These are phyloP conservation scores for Yamadazyma olivae DNA, from an alignment of 805 yeast genomes.

Conservation along the genomic window DNA sequence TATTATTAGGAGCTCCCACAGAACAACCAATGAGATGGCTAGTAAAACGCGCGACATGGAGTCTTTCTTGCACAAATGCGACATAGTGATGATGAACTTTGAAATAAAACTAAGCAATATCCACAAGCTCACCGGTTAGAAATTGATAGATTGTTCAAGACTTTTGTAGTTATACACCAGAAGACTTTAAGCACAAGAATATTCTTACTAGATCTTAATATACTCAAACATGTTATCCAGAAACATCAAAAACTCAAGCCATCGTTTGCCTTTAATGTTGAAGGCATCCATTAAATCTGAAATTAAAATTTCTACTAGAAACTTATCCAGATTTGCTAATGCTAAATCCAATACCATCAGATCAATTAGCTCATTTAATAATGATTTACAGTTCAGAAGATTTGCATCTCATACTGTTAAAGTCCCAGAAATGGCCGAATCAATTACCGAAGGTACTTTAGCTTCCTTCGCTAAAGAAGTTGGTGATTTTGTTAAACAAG, in stretches of 20 bases:
- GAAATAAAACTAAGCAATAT: no score
- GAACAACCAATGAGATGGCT: background rate
- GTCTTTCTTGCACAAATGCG: no score
- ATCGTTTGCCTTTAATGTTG: constrained; percentile 12
- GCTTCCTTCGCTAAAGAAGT: constrained; percentile 63
- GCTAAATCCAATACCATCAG: background rate
- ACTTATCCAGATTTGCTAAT: background rate
- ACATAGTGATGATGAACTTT: no score
- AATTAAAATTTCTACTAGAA: constrained; percentile 4
- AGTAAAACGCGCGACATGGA: background rate
- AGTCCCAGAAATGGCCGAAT: constrained; percentile 99
- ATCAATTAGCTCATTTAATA: background rate
- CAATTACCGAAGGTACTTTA: constrained; percentile 94
- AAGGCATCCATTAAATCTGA: constrained; percentile 7
- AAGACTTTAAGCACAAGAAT: no score
- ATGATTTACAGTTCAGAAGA: constrained; percentile 26
- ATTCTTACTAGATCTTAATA: no score
- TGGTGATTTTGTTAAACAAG: constrained; percentile 84
- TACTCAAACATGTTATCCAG: constrained; percentile 18
- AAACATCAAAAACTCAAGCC: constrained; percentile 12
- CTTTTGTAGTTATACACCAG: no score
- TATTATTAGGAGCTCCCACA: background rate
- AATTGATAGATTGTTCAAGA: no score
- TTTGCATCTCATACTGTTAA: constrained; percentile 55
- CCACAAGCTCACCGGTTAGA: no score